Evolutionary conservation across 1,284 basidiomycete species (phyloP), one percentile per base, ranked within the genome.

Genomic region (Takashimella koratensis): DNA sequence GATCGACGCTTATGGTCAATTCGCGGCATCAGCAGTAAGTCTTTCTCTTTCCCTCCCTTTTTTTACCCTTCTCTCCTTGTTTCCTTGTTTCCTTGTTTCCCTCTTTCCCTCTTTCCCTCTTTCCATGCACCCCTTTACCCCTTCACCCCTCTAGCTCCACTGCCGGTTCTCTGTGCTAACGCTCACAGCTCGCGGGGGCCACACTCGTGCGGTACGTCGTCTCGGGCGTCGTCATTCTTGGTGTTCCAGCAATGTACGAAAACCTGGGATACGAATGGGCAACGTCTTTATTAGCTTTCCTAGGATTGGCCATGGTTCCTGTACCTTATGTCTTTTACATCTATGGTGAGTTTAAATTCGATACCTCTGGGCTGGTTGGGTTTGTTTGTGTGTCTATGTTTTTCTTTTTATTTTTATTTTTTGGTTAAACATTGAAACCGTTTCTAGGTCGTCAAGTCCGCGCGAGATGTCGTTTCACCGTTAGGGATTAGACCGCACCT

Each of bases 1-100:
- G 42, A 64, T 64, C 21, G 64, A 66, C 43, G 62, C 60, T 3
- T 66, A 66, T 54, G 64, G 64, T 4, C 60, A 58, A n/a, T 62
- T 49, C 47, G 64, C 64, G 0, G 54, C 64, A 20, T 62, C 60
- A 30, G 64, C 62, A 4, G 64, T 66, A 53, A 60, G 64, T 56
- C 22, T 2, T 24, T 2, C 5, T 25, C 10, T 6, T 4, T 24
- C 5, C 44, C 20, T 5, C 6, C 12, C 21, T 16, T 43, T 21
- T 21, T 43, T 16, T 44, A 19, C 11, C 21, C 3, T 4, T n/a
- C n/a, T n/a, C n/a, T 19, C 36, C n/a, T n/a, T 20, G 20, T 6
- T 20, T 6, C 40, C 5, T 24, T n/a, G 39, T 13, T 23, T 36
- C 12, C 30, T 30, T 30, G 36, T 47, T 13, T 49, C 12, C 23